These are phyloP conservation scores for Xylariaceae sp. DNA, from an alignment of 2,329 filamentous ascomycete genomes.

Conservation along the genomic window DNA sequence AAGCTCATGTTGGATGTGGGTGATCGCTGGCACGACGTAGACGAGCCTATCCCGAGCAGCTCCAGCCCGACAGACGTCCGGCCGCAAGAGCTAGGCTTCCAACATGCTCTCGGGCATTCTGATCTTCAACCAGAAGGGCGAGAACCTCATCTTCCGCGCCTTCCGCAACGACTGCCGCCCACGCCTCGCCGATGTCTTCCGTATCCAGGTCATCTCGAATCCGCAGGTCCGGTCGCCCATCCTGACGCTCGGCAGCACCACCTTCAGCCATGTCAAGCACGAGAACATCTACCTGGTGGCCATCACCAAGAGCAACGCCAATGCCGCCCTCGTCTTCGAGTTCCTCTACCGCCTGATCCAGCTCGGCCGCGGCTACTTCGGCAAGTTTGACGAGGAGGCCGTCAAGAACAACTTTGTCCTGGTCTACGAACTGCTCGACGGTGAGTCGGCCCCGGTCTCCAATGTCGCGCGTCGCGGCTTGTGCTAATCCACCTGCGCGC, in stretches of 20 bases:
- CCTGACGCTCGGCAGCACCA: constrained; percentile 92
- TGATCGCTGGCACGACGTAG: too few relatives aligned
- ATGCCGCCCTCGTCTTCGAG: constrained; percentile 95
- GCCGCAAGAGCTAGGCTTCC: too few relatives aligned
- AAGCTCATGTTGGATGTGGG: too few relatives aligned
- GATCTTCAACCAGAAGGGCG: constrained; percentile 98
- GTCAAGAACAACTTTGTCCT: constrained; percentile 99
- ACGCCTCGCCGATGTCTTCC: constrained; percentile 95
- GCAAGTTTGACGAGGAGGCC: constrained; percentile 97
- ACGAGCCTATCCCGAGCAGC: too few relatives aligned
- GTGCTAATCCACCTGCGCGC: neutral
- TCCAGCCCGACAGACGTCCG: too few relatives aligned
- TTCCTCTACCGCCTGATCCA: constrained; percentile 90
- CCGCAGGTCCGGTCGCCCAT: constrained; percentile 96
- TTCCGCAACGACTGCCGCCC: constrained; percentile 98
- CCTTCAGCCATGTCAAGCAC: constrained; percentile 98
- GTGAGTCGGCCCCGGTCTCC: constrained; percentile 35
- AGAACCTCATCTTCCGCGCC: constrained; percentile 98
- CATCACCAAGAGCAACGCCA: constrained; percentile 98
- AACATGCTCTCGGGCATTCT: constrained; percentile 94
- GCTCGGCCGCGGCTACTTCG: constrained; percentile 92
- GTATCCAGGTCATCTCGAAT: constrained; percentile 98
- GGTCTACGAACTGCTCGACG: constrained; percentile 93
- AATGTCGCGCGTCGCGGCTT: neutral
- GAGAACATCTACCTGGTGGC: constrained; percentile 98